phyloP scores from a whole-genome alignment of 1,284 basidiomycete species.

The Inonotus hispidus region DNA sequence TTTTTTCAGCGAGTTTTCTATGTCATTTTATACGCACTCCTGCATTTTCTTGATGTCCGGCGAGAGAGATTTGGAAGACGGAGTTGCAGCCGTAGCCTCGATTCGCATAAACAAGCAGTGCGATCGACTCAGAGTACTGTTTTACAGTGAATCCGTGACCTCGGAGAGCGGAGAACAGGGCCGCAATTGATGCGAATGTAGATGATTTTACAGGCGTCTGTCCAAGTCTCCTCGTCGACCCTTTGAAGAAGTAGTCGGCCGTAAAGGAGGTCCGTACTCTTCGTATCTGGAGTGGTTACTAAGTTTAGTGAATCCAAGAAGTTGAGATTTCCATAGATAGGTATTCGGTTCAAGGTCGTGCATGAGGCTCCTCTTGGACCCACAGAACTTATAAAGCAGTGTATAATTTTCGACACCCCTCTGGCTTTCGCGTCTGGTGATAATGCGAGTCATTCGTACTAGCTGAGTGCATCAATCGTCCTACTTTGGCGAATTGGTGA shows the following conservation, averaged over 20 bases:
- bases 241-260: background rate
- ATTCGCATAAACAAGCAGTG: background rate
- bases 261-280: background rate
- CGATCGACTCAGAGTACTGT: background rate
- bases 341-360: background rate
- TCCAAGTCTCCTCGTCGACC: background rate
- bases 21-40: slow-evolving; percentile 4
- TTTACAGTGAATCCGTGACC: background rate
- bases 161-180: background rate
- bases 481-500: background rate
- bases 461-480: background rate
- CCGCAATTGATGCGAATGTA: background rate
- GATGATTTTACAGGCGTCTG: background rate
- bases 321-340: background rate
- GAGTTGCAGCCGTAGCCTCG: background rate
- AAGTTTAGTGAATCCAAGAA: background rate
- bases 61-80: background rate
- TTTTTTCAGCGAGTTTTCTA: background rate
- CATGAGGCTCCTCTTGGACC: background rate
- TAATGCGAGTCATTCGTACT: background rate
- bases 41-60: background rate
- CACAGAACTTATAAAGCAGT: background rate
- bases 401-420: background rate
- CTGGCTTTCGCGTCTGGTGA: background rate
- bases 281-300: background rate